Conservation (phyloP, 805 yeast genomes). For the Spencermartinsiella europaea region DNA sequence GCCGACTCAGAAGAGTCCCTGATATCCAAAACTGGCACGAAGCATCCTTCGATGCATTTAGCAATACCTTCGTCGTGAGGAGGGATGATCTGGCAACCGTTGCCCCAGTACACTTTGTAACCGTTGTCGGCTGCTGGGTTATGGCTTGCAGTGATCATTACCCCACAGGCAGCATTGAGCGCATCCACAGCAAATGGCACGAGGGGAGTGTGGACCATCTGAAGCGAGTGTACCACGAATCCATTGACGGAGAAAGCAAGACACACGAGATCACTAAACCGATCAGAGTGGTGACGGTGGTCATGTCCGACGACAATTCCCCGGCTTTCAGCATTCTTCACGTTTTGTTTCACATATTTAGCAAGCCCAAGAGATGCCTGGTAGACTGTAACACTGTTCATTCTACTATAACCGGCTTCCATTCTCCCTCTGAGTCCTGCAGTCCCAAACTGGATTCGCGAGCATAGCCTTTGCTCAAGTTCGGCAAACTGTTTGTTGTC, state of each 20-base stretch:
- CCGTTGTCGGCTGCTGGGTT: conserved; percentile 66
- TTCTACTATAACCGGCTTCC: conserved; percentile 86
- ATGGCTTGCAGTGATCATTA: conserved; percentile 84
- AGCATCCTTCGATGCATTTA: conserved; percentile 41
- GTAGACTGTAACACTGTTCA: conserved; percentile 83
- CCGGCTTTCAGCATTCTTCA: conserved; percentile 29
- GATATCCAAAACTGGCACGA: conserved; percentile 37
- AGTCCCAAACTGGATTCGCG: conserved; percentile 77
- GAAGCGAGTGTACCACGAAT: conserved; percentile 52
- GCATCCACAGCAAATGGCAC: conserved; percentile 82
- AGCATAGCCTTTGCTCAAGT: not conserved
- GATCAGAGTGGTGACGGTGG: conserved; percentile 74
- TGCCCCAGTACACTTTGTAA: conserved; percentile 86
- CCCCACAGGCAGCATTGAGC: conserved; percentile 65
- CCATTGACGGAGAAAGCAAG: conserved; percentile 66
- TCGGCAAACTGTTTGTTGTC: not conserved
- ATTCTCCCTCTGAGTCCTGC: conserved; percentile 85
- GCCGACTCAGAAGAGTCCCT: conserved; percentile 49
- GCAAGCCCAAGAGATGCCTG: conserved; percentile 65
- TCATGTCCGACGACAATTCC: conserved; percentile 83
- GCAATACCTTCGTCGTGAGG: conserved; percentile 83
- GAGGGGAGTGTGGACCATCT: conserved; percentile 72
- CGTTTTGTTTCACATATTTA: conserved; percentile 28
- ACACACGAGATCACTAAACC: conserved; percentile 77
- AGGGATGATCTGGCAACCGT: conserved; percentile 94